phyloP scores from a whole-genome alignment of 768 basidiomycete species.

The Tephrocybe sp. region DNA sequence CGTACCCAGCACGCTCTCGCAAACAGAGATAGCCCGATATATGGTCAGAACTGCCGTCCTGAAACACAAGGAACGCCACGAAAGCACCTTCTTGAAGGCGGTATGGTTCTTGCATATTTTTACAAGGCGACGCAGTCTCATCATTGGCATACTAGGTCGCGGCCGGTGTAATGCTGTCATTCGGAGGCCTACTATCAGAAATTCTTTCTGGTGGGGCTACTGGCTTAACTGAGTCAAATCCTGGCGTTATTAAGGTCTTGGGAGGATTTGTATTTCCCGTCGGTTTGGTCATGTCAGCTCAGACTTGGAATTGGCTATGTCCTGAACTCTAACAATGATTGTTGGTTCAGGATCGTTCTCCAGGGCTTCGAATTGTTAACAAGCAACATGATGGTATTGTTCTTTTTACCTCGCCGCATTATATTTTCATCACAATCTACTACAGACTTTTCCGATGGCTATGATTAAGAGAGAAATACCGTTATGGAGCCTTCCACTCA shows the following conservation, averaged over 20 bases:
- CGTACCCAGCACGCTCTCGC: conserved; percentile 48
- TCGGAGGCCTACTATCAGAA: conserved; percentile 65
- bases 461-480: conserved; percentile 59
- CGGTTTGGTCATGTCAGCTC: conserved; percentile 68
- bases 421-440: background rate
- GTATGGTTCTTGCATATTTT: conserved; percentile 36
- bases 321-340: background rate
- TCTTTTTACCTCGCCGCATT: background rate
- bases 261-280: conserved; percentile 74
- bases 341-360: conserved; percentile 60
- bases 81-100: conserved; percentile 66
- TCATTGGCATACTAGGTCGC: conserved; percentile 43
- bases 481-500: conserved; percentile 67
- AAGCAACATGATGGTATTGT: conserved; percentile 71
- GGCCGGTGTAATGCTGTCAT: conserved; percentile 74
- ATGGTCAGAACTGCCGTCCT: conserved; percentile 57
- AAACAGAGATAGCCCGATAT: conserved; percentile 54
- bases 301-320: background rate
- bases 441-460: conserved; percentile 71
- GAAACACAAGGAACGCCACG: conserved; percentile 66
- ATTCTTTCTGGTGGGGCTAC: conserved; percentile 61
- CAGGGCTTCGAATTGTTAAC: conserved; percentile 72
- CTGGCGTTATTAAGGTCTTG: conserved; percentile 66
- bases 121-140: background rate
- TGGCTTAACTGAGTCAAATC: conserved; percentile 50